These are phyloP conservation scores for Daldinia caldariorum DNA, from an alignment of 495 filamentous ascomycete genomes.

Conservation along the genomic window DNA sequence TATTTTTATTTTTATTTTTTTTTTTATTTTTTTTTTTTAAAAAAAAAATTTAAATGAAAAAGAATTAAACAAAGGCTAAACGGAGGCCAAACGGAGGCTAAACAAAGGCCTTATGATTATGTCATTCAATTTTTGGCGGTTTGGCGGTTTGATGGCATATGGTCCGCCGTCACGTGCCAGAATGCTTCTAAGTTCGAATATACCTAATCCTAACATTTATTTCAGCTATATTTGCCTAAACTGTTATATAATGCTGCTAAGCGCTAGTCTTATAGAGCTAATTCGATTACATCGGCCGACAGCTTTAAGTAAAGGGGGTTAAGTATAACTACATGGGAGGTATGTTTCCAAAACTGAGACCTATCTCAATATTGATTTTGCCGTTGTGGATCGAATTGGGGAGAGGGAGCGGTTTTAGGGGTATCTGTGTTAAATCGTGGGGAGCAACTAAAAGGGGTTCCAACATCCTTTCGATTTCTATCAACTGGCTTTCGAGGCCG, in stretches of 20 bases:
- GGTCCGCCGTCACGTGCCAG: no score
- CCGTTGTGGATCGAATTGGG: constrained; percentile 15
- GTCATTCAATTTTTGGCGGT: no score
- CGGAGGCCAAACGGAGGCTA: no score
- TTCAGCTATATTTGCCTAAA: background rate
- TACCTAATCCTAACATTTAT: background rate
- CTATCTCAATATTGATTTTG: constrained; percentile 17
- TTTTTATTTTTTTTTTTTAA: no score
- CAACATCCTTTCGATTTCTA: constrained; percentile 46
- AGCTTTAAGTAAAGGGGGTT: background rate
- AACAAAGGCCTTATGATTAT: no score
- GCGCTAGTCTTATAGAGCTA: background rate
- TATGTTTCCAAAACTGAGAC: constrained; percentile 16
- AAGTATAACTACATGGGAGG: background rate
- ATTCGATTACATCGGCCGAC: background rate
- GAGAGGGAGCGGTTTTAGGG: constrained; percentile 22
- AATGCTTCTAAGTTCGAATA: background rate
- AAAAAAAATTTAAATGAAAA: no score
- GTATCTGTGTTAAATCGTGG: background rate
- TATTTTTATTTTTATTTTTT: no score
- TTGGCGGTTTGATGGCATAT: no score
- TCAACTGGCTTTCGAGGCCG: constrained; percentile 41
- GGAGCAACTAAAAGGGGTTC: constrained; percentile 38
- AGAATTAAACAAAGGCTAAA: no score
- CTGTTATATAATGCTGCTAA: background rate